A percentile compares a stretch with the other conserved stretches of the same genome.
phyloP scores from a whole-genome alignment of 345 rosid species.

The Heritiera littoralis region DNA sequence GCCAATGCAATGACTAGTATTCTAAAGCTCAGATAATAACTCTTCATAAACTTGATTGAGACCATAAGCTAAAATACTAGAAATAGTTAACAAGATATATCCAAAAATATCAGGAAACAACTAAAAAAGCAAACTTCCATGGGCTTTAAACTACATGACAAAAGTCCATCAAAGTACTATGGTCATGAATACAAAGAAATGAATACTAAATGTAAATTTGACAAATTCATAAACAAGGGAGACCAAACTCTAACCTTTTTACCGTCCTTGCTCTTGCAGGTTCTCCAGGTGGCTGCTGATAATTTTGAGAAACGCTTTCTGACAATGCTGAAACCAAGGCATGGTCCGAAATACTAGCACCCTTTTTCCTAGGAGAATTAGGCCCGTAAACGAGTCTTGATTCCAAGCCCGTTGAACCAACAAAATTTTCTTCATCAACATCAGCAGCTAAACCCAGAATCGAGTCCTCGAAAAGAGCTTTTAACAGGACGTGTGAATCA shows the following conservation, averaged over 20 bases:
- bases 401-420: constrained; percentile 42
- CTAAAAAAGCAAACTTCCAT: not conserved
- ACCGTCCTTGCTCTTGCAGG: not conserved
- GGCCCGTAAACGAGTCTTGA: constrained; percentile 74
- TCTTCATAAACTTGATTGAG: not conserved
- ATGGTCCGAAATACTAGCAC: constrained; percentile 46
- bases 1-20: not conserved
- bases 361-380: constrained; percentile 67
- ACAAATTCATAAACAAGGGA: constrained; percentile 27
- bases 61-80: not conserved
- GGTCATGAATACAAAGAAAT: not conserved
- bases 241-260: not conserved
- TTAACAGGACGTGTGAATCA: constrained; percentile 60
- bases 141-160: not conserved
- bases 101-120: not conserved
- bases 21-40: not conserved
- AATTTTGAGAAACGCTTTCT: constrained; percentile 47
- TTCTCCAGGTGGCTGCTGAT: constrained; percentile 39
- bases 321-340: constrained; percentile 66
- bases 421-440: constrained; percentile 37
- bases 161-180: not conserved
- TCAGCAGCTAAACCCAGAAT: constrained; percentile 40
- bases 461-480: constrained; percentile 44
- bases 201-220: constrained; percentile 3
- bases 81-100: not conserved